Evolutionary conservation across 345 rosid genomes (phyloP).

Genomic region (Psidium friedrichsthalianum): DNA sequence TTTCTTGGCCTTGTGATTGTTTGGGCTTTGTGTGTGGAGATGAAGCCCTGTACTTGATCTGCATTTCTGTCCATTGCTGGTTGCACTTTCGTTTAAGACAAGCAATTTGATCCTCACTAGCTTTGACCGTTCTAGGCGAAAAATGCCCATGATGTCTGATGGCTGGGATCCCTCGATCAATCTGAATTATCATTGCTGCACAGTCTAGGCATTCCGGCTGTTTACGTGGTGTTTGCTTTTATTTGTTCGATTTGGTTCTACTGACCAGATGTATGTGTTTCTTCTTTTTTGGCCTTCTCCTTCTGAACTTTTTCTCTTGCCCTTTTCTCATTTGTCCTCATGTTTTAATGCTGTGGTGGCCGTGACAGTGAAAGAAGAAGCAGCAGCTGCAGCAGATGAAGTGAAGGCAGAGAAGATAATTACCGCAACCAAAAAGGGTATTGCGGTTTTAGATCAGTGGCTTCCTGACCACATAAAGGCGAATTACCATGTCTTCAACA

Average conservation of each 20-base stretch:
- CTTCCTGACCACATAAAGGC: slow-evolving; percentile 67
- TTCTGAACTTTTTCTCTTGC: neutral
- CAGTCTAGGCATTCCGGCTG: too few species aligned
- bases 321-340: neutral
- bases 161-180: too few species aligned
- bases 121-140: too few species aligned
- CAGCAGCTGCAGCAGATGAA: slow-evolving; percentile 24
- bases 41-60: too few species aligned
- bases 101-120: too few species aligned
- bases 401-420: slow-evolving; percentile 41
- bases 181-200: too few species aligned
- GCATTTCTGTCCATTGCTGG: too few species aligned
- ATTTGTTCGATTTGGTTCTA: neutral
- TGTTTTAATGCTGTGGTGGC: neutral
- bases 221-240: neutral
- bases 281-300: neutral
- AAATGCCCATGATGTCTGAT: too few species aligned
- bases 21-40: too few species aligned
- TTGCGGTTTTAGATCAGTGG: slow-evolving; percentile 67
- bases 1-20: too few species aligned
- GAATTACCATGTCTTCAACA: slow-evolving; percentile 64
- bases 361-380: neutral
- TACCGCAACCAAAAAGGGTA: slow-evolving; percentile 60
- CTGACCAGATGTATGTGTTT: neutral
- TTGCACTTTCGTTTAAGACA: too few species aligned